These are phyloP conservation scores for Phallus indusiatus DNA, from an alignment of 768 basidiomycete species.

Conservation along the genomic window DNA sequence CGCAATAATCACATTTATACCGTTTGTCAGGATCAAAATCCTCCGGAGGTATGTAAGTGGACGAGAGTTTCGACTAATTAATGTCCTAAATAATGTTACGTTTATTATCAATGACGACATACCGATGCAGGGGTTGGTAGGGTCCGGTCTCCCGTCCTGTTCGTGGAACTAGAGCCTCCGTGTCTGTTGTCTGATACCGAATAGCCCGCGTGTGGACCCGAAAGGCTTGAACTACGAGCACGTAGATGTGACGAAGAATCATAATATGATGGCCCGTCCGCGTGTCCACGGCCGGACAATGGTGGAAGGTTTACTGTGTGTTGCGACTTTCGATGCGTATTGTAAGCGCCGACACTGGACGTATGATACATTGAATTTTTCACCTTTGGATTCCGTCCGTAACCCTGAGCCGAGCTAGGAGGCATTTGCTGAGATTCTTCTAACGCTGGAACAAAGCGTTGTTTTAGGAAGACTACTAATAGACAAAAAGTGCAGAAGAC, in stretches of 20 bases:
- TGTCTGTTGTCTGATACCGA: background rate
- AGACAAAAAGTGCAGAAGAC: background rate
- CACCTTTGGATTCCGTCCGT: background rate
- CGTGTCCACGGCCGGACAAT: background rate
- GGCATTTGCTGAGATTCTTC: background rate
- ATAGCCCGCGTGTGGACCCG: background rate
- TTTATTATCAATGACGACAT: background rate
- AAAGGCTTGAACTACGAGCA: background rate
- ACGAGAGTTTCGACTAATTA: no score
- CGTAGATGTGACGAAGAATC: background rate
- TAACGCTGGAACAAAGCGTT: background rate
- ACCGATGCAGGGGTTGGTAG: background rate
- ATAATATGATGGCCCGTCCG: background rate
- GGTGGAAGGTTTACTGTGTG: background rate
- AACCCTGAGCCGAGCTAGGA: background rate
- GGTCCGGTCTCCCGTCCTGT: background rate
- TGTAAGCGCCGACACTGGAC: background rate
- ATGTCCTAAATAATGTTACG: background rate
- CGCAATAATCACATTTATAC: slow-evolving; percentile 1
- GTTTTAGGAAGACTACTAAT: background rate
- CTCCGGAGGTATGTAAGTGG: background rate
- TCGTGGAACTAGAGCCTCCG: background rate
- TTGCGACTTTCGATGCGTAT: background rate
- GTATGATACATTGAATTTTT: background rate
- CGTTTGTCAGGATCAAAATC: background rate